Conservation (phyloP, 106 monocot species). For the Narthecium ossifragum region DNA sequence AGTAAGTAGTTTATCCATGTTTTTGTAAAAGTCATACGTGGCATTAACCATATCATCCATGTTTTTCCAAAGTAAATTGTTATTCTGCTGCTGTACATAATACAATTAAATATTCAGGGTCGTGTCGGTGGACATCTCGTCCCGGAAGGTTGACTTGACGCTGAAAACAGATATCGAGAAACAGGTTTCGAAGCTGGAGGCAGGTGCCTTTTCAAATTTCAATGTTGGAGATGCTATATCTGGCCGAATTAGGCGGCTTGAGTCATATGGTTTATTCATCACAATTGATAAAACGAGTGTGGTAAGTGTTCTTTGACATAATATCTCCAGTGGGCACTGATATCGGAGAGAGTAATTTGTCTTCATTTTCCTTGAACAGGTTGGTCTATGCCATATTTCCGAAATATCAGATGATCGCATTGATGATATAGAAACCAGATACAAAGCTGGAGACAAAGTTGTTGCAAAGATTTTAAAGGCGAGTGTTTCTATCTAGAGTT, state of each 20-base stretch:
- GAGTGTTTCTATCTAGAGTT: conserved; percentile 5
- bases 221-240: conserved; percentile 69
- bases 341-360: neutral
- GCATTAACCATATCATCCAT: too few species aligned
- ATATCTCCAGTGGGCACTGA: neutral
- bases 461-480: conserved; percentile 77
- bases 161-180: conserved; percentile 28
- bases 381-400: conserved; percentile 91
- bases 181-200: conserved; percentile 26
- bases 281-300: conserved; percentile 50
- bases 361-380: conserved; percentile 31
- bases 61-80: neutral
- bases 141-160: conserved; percentile 75
- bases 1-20: conserved; percentile 18
- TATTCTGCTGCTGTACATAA: too few species aligned
- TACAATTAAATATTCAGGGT: conserved; percentile 38
- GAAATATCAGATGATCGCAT: conserved; percentile 63
- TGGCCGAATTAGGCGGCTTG: conserved; percentile 62
- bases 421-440: conserved; percentile 50
- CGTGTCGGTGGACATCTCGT: conserved; percentile 58
- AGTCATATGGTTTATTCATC: conserved; percentile 80
- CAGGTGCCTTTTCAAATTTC: conserved; percentile 27
- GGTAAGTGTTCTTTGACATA: conserved; percentile 31
- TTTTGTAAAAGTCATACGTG: too few species aligned
- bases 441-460: conserved; percentile 52